Conservation (phyloP, 1,284 basidiomycete genomes). For the Pterula multifida region DNA sequence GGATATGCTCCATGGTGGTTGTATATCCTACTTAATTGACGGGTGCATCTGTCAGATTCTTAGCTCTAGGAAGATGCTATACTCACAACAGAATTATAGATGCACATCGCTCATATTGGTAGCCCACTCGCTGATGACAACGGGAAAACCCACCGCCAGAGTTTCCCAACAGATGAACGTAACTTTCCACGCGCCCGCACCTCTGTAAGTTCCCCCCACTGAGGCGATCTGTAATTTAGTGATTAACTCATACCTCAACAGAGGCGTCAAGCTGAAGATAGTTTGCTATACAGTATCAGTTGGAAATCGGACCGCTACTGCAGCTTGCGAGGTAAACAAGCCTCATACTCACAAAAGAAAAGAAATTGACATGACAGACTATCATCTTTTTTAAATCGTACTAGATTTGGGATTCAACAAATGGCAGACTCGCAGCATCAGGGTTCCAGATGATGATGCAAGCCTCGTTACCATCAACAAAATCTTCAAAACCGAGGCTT, state of each 20-base stretch:
- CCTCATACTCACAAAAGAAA: not conserved
- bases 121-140: not conserved
- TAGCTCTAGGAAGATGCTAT: not conserved
- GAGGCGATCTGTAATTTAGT: no score
- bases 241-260: not conserved
- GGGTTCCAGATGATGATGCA: not conserved
- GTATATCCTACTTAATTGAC: not conserved
- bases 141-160: not conserved
- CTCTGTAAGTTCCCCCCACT: not conserved
- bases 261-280: not conserved
- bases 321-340: not conserved
- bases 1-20: not conserved
- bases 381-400: not conserved
- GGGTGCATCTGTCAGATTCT: not conserved
- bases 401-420: not conserved
- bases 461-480: not conserved
- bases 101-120: not conserved
- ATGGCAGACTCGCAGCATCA: not conserved
- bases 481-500: not conserved
- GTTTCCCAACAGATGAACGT: conserved; percentile 1
- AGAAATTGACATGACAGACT: no score
- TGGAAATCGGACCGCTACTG: not conserved
- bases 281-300: not conserved
- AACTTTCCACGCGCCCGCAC: not conserved
- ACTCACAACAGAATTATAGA: not conserved